Base-by-base conservation (phyloP, 1,284 basidiomycete species). In the Chalciporus piperatoides region DNA sequence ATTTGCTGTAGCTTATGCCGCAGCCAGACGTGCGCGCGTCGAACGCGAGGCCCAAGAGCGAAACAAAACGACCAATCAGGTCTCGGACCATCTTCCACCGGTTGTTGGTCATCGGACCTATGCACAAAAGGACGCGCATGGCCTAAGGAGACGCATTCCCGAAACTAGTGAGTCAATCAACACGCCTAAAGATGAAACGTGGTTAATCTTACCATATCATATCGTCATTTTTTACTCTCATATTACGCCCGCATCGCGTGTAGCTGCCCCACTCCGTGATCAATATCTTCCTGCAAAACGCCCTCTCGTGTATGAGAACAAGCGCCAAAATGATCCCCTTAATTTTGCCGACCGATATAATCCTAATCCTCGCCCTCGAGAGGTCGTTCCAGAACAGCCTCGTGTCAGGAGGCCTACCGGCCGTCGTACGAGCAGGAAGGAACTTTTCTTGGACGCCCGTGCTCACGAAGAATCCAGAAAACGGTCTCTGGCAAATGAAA, bases 1-100 rank as follows among this genome's bases (percentile, higher is more conserved):
- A 8, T 91, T 91, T 74, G 84, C 84, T 63, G 82, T 90, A 51
- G 89, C 88, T n/a, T 87, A 86, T 66, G 81, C 84, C 54, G 84
- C 84, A 48, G 86, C 78, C 21, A 67, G 73, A 56, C 71, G 71
- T 58, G 70, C 74, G 50, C 75, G 76, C 57, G 72, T 78, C 61
- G 73, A 78, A 55, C 67, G 69, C 59, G 67, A 72, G 65, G 59
- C 68, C 57, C 58, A 67, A 55, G 57, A 73, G 62, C 54, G 49
- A 48, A 66, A 61, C 54, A 64, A 56, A 54, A 51, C 42, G 27
- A 49, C 53, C 43, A 59, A 64, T 67, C 55, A 55, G 52, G 49
- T 52, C 42, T 62, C 63, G 45, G 52, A 49, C 52, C 55, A 68
- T 48, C 52, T 49, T 55, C 41, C 39, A 33, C 53, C 55, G 55